Percentiles rank a stretch among this genome's conserved stretches.
phyloP scores from a whole-genome alignment of 2,329 filamentous ascomycete genomes.

The Paecilomyces sp. region DNA sequence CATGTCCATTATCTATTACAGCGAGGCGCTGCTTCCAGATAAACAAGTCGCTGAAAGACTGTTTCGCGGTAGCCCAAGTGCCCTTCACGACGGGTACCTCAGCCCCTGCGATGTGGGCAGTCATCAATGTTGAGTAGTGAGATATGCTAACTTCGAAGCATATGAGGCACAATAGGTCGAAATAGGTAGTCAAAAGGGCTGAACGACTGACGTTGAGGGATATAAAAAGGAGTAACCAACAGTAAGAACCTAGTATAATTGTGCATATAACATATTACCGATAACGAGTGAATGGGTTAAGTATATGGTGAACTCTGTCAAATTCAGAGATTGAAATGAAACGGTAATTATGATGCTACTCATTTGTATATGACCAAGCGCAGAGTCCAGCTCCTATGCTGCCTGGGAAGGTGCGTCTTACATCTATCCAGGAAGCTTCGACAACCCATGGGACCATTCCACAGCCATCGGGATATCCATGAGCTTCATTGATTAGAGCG shows the following conservation, averaged over 20 bases:
- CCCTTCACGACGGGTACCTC: constrained; percentile 64
- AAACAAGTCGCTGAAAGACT: constrained; percentile 59
- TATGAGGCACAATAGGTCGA: not conserved
- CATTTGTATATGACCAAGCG: not conserved
- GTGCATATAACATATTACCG: not conserved
- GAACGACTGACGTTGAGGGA: not conserved
- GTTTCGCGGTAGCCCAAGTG: constrained; percentile 56
- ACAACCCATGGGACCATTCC: not conserved
- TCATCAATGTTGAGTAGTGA: not conserved
- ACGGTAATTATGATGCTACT: not conserved
- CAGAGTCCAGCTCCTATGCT: not conserved
- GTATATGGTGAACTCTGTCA: not conserved
- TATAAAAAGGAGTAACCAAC: not conserved
- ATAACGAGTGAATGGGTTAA: not conserved
- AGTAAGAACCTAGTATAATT: not conserved
- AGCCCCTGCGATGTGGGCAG: constrained; percentile 32
- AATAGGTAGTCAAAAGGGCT: not conserved
- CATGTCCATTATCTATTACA: constrained; percentile 8
- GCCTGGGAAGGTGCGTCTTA: not conserved
- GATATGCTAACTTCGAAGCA: not conserved
- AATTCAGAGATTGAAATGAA: not conserved
- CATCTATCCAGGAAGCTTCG: not conserved
- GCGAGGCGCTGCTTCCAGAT: constrained; percentile 68
- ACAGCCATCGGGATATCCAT: not conserved
- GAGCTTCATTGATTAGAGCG: not conserved